A percentile compares a stretch with the other conserved stretches of the same genome.
Evolutionary conservation across 2,329 filamentous ascomycete genomes (phyloP).

Genomic region (Paecilomyces fulvus): DNA sequence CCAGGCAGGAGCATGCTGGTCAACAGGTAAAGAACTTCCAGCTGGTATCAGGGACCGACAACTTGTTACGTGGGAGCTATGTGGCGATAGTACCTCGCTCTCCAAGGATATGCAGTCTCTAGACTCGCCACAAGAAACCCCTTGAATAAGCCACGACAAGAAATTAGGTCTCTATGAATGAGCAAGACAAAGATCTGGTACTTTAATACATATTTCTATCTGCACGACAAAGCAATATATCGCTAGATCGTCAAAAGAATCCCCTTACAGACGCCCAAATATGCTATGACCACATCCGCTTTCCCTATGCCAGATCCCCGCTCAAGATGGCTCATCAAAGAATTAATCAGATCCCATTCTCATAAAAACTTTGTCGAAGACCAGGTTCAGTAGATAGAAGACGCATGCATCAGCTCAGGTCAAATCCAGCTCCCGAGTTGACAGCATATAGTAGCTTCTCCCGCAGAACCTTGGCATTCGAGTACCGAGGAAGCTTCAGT

Average conservation of each 20-base stretch:
- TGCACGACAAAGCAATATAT: background rate
- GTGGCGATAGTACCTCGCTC: background rate
- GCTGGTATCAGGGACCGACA: background rate
- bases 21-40: no score
- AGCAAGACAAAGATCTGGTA: background rate
- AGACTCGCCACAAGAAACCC: background rate
- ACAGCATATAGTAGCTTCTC: constrained; percentile 85
- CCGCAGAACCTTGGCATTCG: constrained; percentile 54
- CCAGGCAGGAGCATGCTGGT: no score
- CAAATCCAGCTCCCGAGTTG: constrained; percentile 84
- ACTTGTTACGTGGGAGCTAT: background rate
- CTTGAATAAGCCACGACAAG: background rate
- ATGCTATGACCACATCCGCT: background rate
- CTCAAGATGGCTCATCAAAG: constrained; percentile 4
- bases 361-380: background rate
- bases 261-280: background rate
- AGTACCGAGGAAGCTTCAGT: constrained; percentile 82
- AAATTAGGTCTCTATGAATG: background rate
- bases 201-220: background rate
- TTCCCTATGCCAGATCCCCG: constrained; percentile 3
- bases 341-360: background rate
- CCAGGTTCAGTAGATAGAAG: background rate
- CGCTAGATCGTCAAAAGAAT: background rate
- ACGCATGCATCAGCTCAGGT: constrained; percentile 43
- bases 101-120: background rate